Percentiles rank a stretch among this genome's conserved stretches.
phyloP scores from a whole-genome alignment of 1,284 basidiomycete species.

The Ganoderma sinense region DNA sequence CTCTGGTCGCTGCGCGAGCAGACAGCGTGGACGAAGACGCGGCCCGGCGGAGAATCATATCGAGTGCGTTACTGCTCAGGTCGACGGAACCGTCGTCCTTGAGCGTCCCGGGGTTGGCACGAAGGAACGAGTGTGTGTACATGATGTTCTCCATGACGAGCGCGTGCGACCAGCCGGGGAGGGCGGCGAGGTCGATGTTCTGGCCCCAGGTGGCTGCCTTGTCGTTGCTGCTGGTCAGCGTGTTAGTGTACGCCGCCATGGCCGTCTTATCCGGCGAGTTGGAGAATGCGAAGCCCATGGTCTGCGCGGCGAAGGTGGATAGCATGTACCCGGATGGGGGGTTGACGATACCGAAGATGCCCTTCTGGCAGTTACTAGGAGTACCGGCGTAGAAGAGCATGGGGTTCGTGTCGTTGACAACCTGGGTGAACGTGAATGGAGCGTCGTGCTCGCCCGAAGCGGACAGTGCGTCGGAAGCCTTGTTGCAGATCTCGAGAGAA shows the following conservation, averaged over 20 bases:
- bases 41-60: conserved; percentile 65
- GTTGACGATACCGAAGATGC: conserved; percentile 86
- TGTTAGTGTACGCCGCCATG: conserved; percentile 58
- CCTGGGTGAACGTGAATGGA: conserved; percentile 71
- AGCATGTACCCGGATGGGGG: conserved; percentile 56
- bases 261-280: conserved; percentile 62
- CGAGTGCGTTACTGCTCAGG: conserved; percentile 54
- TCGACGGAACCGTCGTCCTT: conserved; percentile 59
- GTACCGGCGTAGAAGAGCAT: conserved; percentile 77
- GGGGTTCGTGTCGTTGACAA: conserved; percentile 75
- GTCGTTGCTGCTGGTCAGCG: conserved; percentile 53
- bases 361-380: conserved; percentile 71
- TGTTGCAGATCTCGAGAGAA: conserved; percentile 72
- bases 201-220: conserved; percentile 65
- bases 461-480: conserved; percentile 63
- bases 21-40: conserved; percentile 33
- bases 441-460: conserved; percentile 68
- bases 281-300: conserved; percentile 57
- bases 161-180: conserved; percentile 63
- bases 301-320: conserved; percentile 52
- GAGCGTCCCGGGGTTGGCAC: conserved; percentile 64
- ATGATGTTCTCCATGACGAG: conserved; percentile 44
- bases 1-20: conserved; percentile 35
- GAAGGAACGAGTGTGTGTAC: conserved; percentile 64
- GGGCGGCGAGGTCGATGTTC: conserved; percentile 60